Conservation (phyloP, 495 filamentous ascomycete genomes). For the Aspergillus cavernicola region DNA sequence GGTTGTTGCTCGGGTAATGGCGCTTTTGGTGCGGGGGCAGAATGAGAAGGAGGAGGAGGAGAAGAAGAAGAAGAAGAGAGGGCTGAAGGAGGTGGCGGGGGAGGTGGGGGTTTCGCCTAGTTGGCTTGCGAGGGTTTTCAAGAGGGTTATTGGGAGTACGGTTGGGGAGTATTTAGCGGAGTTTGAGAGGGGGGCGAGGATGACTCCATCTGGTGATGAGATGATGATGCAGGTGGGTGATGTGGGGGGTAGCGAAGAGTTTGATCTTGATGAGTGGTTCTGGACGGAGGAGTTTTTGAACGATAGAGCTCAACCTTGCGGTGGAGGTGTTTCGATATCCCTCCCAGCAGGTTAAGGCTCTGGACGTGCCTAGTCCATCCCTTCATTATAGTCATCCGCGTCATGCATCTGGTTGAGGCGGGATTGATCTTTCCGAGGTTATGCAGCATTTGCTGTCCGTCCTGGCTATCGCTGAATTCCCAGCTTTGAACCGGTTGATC, state of each 20-base stretch:
- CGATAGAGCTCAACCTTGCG: no score
- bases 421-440: no score
- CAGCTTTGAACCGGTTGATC: no score
- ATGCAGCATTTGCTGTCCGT: no score
- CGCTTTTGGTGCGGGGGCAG: constrained; percentile 1
- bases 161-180: constrained; percentile 7
- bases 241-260: neutral
- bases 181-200: constrained; percentile 13
- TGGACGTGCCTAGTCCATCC: no score
- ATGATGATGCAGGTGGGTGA: neutral
- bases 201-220: neutral
- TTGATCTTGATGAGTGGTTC: neutral
- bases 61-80: neutral
- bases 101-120: constrained; percentile 16
- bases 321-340: no score
- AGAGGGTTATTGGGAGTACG: constrained; percentile 17
- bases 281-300: neutral
- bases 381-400: no score
- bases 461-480: no score
- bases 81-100: constrained; percentile 10
- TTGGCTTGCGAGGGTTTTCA: constrained; percentile 19
- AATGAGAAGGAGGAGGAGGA: neutral
- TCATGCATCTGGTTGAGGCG: no score
- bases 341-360: no score
- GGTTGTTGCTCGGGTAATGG: constrained; percentile 9